phyloP scores from a whole-genome alignment of 352 stramenopile genomes.

The Globisporangium perplexum region DNA sequence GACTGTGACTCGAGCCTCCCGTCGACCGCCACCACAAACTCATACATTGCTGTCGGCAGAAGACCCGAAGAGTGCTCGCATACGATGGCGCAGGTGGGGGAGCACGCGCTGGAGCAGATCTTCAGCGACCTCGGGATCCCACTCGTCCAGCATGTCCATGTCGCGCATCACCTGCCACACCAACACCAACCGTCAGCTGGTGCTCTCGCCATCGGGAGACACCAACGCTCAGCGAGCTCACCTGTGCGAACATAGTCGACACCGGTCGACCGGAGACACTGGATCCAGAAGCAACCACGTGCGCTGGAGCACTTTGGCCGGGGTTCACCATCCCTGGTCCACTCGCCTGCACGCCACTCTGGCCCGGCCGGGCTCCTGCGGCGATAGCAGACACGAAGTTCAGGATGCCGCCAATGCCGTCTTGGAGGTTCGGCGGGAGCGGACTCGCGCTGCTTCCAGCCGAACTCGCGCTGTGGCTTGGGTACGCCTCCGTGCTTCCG shows the following conservation, averaged over 20 bases:
- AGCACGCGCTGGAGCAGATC: conserved; percentile 12
- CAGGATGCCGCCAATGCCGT: conserved; percentile 2
- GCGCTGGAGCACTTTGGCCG: neutral
- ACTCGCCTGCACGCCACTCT: neutral
- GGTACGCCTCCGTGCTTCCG: neutral
- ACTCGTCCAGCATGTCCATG: conserved; percentile 15
- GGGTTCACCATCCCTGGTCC: neutral
- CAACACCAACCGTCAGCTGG: neutral
- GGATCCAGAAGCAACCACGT: neutral
- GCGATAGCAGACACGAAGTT: conserved; percentile 12
- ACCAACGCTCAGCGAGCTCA: neutral
- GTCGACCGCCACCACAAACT: neutral
- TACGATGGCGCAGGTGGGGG: conserved; percentile 11
- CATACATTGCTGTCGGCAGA: neutral
- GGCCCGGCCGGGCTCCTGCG: neutral
- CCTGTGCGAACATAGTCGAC: conserved; percentile 10
- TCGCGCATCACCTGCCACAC: conserved; percentile 11
- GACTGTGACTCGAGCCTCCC: neutral
- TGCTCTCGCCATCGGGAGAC: neutral
- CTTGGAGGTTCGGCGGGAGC: neutral
- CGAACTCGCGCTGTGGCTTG: neutral
- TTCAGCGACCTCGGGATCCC: conserved; percentile 8
- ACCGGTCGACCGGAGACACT: conserved; percentile 3
- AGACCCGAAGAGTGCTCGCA: conserved; percentile 4
- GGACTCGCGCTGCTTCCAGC: neutral